Base-by-base conservation (phyloP, 2,329 filamentous ascomycete genomes). In the Blastomyces percursus region DNA sequence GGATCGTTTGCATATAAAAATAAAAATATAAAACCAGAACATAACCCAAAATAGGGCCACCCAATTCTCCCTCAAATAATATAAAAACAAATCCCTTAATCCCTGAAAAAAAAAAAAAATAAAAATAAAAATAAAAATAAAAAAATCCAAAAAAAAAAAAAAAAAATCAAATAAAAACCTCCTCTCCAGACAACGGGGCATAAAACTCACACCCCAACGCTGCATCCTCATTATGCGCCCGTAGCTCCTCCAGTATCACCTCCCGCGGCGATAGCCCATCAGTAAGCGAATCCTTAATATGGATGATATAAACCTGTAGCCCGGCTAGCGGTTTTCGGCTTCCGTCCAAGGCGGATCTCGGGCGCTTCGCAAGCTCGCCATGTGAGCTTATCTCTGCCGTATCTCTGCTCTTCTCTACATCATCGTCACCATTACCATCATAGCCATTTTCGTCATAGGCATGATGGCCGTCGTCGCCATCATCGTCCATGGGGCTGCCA, bases 231-330 rank as follows among this genome's bases (percentile, higher is more conserved):
- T 92, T 90, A 64, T 90, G 80, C 32, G 84, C 84, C 21, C 76
- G 72, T 59, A 97, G 75, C 72, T 96, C 85, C 64, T 79, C 71
- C 27, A 94, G 69, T 44, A 97, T 96, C 1, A 76, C 81, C 3
- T 90, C 85, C 44, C 79, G 82, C 1, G 82, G 84, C 57, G 77
- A 73, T 32, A 84, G 84, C 0, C 85, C 90, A 71, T 96, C 91
- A 9, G 81, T 79, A 62, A 96, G 77, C 27, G 83, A 87, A 67
- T 97, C 93, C 73, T 99, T 99, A 70, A 97, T 84, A 72, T 99
- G 94, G 46, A 97, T 97, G 62, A 97, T 85, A 59, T 96, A 86
- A 1, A 99, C 80, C 66, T 86, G 88, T 35, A 97, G 72, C 0
- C 91, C 91, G 60, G 81, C 78, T 4, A 99, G 79, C 7, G 86